Evolutionary conservation across 2,329 filamentous ascomycete species (phyloP).

Genomic region (Claviceps monticola): DNA sequence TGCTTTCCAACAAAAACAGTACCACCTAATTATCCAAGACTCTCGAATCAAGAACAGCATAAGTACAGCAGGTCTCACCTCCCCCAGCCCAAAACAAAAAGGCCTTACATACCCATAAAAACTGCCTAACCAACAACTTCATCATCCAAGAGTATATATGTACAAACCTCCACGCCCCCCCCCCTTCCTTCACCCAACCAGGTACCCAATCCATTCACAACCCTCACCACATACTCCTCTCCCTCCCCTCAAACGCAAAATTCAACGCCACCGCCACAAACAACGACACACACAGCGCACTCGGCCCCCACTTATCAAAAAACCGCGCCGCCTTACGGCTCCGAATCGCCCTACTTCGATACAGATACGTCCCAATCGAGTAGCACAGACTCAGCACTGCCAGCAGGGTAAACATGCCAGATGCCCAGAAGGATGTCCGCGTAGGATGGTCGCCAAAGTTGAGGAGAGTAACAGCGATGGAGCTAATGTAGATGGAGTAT

Average conservation of each 20-base stretch:
- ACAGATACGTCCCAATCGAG: slow-evolving; percentile 71
- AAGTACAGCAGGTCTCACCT: no score
- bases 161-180: not conserved
- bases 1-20: no score
- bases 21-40: no score
- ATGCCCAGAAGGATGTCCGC: slow-evolving; percentile 48
- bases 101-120: no score
- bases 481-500: slow-evolving; percentile 87
- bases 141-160: no score
- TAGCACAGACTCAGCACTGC: slow-evolving; percentile 71
- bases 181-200: not conserved
- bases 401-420: slow-evolving; percentile 69
- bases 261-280: slow-evolving; percentile 64
- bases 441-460: slow-evolving; percentile 57
- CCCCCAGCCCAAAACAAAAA: no score
- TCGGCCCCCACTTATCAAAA: slow-evolving; percentile 82
- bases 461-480: slow-evolving; percentile 69
- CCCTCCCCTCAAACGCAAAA: slow-evolving; percentile 63
- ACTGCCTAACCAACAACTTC: no score
- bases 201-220: no score
- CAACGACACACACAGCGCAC: slow-evolving; percentile 56
- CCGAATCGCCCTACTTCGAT: slow-evolving; percentile 75
- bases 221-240: slow-evolving; percentile 38
- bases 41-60: no score
- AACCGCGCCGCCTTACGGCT: slow-evolving; percentile 75